phyloP scores from a whole-genome alignment of 164 flowering plant species.

The Akebia trifoliata region DNA sequence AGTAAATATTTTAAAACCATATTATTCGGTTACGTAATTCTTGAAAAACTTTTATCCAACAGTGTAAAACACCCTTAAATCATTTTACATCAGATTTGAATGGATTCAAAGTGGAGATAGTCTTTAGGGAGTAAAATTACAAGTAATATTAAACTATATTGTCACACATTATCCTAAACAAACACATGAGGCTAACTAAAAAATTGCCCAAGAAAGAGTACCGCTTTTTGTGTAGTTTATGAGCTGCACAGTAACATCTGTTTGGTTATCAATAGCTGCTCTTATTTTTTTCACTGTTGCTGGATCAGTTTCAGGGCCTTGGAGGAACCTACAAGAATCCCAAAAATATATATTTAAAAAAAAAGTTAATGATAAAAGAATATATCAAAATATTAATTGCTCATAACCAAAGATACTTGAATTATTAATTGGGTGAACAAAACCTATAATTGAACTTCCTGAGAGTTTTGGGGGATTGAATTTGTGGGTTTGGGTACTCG shows the following conservation, averaged over 20 bases:
- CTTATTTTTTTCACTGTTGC: conserved; percentile 86
- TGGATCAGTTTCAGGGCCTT: conserved; percentile 98
- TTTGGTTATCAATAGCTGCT: conserved; percentile 78
- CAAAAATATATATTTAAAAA: neutral
- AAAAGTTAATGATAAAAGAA: neutral
- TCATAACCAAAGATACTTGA: no score
- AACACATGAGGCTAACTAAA: neutral
- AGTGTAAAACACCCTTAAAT: no score
- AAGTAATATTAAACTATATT: no score
- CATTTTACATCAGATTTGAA: no score
- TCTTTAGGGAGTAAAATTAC: no score
- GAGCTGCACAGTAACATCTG: conserved; percentile 92
- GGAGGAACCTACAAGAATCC: conserved; percentile 64
- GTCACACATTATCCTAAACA: no score
- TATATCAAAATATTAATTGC: neutral
- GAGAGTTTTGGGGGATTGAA: conserved; percentile 2
- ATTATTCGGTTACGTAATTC: no score
- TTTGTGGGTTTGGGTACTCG: neutral
- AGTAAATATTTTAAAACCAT: no score
- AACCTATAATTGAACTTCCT: no score
- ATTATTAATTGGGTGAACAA: no score
- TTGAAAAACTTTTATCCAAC: no score
- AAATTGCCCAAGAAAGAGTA: conserved; percentile 24
- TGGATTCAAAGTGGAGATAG: no score
- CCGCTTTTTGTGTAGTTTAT: conserved; percentile 96